phyloP scores from a whole-genome alignment of 176 grass and related monocot species.

The Ensete glaucum region DNA sequence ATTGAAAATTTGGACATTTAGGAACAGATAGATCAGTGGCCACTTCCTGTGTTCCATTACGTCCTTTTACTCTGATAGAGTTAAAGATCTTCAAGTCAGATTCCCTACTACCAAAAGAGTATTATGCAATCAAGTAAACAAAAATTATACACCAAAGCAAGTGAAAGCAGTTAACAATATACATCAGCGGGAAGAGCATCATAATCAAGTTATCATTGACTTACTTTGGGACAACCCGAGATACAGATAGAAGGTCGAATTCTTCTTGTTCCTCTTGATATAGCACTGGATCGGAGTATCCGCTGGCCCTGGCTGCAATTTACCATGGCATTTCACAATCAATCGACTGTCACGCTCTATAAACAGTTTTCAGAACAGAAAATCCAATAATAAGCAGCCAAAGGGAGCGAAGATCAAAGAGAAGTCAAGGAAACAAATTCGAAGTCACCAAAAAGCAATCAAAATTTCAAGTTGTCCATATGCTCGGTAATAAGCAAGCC shows the following conservation, averaged over 20 bases:
- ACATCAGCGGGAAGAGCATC: not conserved
- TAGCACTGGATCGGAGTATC: conserved; percentile 85
- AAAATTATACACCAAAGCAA: not conserved
- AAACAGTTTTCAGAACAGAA: not conserved
- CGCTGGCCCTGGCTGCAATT: conserved; percentile 59
- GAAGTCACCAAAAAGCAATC: not conserved
- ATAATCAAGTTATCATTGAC: not conserved
- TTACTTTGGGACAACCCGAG: conserved; percentile 73
- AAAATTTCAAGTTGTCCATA: not conserved
- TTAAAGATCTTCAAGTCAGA: not conserved
- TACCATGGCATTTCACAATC: conserved; percentile 10
- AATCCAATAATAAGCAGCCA: not conserved
- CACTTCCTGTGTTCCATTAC: not conserved
- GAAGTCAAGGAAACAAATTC: not conserved
- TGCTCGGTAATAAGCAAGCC: not conserved
- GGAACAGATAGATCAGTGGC: not conserved
- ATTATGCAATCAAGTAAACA: not conserved
- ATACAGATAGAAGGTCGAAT: conserved; percentile 70
- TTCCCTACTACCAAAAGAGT: not conserved
- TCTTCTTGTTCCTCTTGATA: conserved; percentile 83
- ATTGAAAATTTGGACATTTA: no score
- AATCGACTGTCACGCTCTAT: not conserved
- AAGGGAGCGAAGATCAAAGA: not conserved
- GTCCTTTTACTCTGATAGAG: not conserved
- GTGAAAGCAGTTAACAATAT: not conserved